Base-by-base conservation (phyloP, 2,329 filamentous ascomycete genomes). In the Sarocladiaceae sp. region DNA sequence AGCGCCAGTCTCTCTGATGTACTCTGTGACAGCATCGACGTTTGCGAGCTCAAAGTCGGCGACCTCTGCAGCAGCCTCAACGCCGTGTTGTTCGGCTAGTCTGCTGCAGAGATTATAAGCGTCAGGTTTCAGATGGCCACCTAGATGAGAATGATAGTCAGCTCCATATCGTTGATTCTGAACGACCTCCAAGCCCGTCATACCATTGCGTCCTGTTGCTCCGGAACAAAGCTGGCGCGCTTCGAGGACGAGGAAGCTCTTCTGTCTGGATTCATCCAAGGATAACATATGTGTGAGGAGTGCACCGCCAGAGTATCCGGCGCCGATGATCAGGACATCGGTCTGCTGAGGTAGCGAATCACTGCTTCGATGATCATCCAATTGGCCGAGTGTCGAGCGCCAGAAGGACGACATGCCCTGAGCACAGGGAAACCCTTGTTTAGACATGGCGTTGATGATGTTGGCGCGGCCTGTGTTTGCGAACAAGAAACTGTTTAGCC, bases 271-370 rank as follows among this genome's bases (percentile, higher is more conserved):
- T 43, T 31, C 45, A 31, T 44, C 45, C 45, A 32, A 32, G 4
- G 19, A 31, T 26, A 57, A 45, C 12, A 60, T 58, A 48, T 72
- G 62, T 40, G 68, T 69, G 0, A 64, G 64, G 10, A 64, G 61
- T 5, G 63, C 60, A 2, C 65, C 59, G 7, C 70, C 69, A 13
- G 69, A 58, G 45, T 66, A 70, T 1, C 69, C 70, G 13, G 64
- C 62, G 3, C 69, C 70, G n/a, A 74, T 61, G 41, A 73, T 65
- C 18, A 65, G 60, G 34, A 73, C 61, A 44, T 72, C 67, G 27
- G 58, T 60, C 31, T 61, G 48, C 2, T 50, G 33, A 0, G 68
- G 70, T 1, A 73, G 54, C 9, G 51, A 50, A 4, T 61, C 53
- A 1, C 59, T 66, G 21, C 56, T 64, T 13, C 66, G 60, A 48